phyloP scores from a whole-genome alignment of 2,329 filamentous ascomycete species.

The Exophiala phaeomuriformis region DNA sequence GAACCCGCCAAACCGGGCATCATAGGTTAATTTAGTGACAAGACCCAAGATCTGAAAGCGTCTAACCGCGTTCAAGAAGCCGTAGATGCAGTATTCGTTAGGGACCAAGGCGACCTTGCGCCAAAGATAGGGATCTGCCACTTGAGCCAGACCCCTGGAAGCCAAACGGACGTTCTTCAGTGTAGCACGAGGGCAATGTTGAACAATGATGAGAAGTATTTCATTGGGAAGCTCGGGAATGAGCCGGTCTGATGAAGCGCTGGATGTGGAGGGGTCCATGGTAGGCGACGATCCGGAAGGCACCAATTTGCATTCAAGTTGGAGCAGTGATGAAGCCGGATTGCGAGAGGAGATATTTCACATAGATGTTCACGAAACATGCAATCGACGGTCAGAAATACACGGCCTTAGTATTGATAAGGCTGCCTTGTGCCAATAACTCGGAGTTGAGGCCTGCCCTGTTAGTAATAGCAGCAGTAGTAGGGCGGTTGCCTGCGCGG shows the following conservation, averaged over 20 bases:
- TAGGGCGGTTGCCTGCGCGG: constrained; percentile 14
- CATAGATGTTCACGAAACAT: neutral
- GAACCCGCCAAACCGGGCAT: constrained; percentile 17
- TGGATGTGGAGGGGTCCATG: neutral
- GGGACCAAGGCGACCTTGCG: constrained; percentile 19
- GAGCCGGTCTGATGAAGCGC: neutral
- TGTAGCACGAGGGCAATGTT: constrained; percentile 14
- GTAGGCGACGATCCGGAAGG: neutral
- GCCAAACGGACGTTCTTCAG: constrained; percentile 21
- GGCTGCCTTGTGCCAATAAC: neutral
- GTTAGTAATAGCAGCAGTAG: neutral
- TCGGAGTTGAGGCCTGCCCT: constrained; percentile 1
- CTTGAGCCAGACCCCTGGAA: constrained; percentile 16
- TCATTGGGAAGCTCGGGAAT: constrained; percentile 21
- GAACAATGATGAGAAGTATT: constrained; percentile 19
- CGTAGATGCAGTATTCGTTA: constrained; percentile 19
- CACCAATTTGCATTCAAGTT: no score
- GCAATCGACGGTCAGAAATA: neutral
- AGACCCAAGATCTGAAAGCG: constrained; percentile 14
- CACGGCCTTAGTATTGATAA: constrained; percentile 3
- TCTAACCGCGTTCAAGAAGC: constrained; percentile 13
- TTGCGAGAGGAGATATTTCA: neutral
- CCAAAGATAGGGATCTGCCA: constrained; percentile 19
- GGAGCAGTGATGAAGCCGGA: neutral
- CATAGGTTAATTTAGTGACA: constrained; percentile 17